Percentiles rank a stretch among this genome's conserved stretches.
These are phyloP conservation scores for Coccinonectria pachysandricola DNA, from an alignment of 2,329 filamentous ascomycete genomes.

Conservation along the genomic window DNA sequence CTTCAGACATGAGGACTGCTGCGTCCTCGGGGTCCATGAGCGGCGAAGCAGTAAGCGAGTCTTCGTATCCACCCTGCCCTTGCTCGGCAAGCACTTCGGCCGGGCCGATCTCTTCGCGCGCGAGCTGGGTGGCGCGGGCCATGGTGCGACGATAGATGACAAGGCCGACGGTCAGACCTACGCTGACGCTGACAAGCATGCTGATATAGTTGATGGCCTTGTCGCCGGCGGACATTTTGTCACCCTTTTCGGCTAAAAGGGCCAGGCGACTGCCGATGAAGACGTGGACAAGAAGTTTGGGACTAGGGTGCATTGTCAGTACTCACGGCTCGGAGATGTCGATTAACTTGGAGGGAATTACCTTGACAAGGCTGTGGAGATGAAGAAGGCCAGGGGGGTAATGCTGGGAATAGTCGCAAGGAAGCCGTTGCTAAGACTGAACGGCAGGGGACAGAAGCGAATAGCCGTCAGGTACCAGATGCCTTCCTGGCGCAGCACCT, in stretches of 20 bases:
- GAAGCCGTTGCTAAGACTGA: slow-evolving; percentile 87
- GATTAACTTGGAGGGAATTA: slow-evolving; percentile 23
- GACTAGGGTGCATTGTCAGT: slow-evolving; percentile 32
- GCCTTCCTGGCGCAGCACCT: slow-evolving; percentile 85
- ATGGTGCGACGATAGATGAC: slow-evolving; percentile 72
- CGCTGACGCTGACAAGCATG: slow-evolving; percentile 59
- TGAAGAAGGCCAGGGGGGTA: slow-evolving; percentile 60
- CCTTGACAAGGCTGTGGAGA: slow-evolving; percentile 72
- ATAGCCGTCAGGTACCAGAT: slow-evolving; percentile 85
- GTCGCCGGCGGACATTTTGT: slow-evolving; percentile 68
- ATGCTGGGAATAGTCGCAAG: slow-evolving; percentile 90
- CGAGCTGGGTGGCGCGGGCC: slow-evolving; percentile 50
- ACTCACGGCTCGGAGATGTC: too few relatives aligned
- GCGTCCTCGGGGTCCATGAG: slow-evolving; percentile 38
- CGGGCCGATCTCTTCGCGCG: slow-evolving; percentile 29
- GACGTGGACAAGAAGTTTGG: slow-evolving; percentile 83
- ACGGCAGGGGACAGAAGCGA: slow-evolving; percentile 83
- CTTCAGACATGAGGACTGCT: slow-evolving; percentile 46
- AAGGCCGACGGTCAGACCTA: slow-evolving; percentile 69
- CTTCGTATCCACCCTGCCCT: slow-evolving; percentile 30
- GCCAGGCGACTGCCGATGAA: slow-evolving; percentile 85
- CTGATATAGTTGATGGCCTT: slow-evolving; percentile 76
- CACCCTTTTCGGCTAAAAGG: slow-evolving; percentile 69
- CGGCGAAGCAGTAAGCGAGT: slow-evolving; percentile 29
- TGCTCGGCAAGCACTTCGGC: slow-evolving; percentile 20